Evolutionary conservation across 192 early-diverging fungal genomes (phyloP), one percentile per base, ranked within the genome.

Genomic region (Diversispora eburnea): DNA sequence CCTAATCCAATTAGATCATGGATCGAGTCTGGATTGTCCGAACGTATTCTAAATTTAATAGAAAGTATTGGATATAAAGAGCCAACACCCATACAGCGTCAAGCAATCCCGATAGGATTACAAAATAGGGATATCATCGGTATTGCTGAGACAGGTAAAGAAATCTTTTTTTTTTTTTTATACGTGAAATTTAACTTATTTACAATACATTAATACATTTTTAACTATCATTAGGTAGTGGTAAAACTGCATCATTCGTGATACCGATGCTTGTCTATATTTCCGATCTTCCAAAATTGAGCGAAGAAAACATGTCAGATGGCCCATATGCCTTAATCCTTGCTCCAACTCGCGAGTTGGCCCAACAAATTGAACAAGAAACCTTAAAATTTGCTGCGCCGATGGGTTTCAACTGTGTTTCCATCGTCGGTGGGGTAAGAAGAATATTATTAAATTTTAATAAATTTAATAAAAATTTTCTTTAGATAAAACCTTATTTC

Each of bases 331-430:
- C 94, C 41, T 80, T 95, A 49, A 94, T 99, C 64, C 80, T 99
- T 79, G 97, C 95, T 9, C 97, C 97, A 45, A 99, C 97, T 4
- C 92, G 97, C 84, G 97, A 99, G 77, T 85, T 99, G 78, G 97
- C 95, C 10, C 93, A 91, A 79, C 98, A 99, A 79, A 99, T 99
- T 72, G 95, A 99, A 78, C 79, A 86, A 25, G 98, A 99, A 78
- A 86, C 96, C 0, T 74, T 88, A 57, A 99, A 99, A 79, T 98
- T 98, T 82, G 90, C 89, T 19, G 77, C 86, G 20, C 93, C 90
- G 13, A 85, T 98, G 69, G 92, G 92, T 5, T 95, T 91, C 76
- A 92, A 86, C 71, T 90, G 91, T 85, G 90, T 93, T 25, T 91
- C 89, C 8, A 84, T 94, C 61, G 91, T 93, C 22, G 93, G 92